phyloP scores from a whole-genome alignment of 106 monocot genomes.

The Gastrodia elata region DNA sequence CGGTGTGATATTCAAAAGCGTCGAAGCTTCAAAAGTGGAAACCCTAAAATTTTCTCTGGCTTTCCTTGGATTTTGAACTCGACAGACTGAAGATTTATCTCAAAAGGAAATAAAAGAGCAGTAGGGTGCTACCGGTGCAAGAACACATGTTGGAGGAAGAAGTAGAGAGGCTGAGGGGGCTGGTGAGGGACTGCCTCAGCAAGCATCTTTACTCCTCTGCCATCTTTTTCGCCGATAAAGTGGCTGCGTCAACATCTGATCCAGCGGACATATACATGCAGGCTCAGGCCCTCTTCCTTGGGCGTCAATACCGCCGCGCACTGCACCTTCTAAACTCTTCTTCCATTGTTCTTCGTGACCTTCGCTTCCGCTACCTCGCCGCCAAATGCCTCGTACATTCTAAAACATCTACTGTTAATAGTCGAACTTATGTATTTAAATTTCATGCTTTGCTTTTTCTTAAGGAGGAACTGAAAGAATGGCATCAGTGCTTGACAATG shows the following conservation, averaged over 20 bases:
- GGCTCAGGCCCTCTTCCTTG: constrained; percentile 95
- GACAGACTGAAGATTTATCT: not conserved
- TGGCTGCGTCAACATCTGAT: constrained; percentile 71
- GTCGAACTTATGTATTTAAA: not conserved
- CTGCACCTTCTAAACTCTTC: constrained; percentile 85
- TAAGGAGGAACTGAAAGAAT: constrained; percentile 62
- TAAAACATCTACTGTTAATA: not conserved
- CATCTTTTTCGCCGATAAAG: constrained; percentile 96
- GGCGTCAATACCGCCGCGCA: constrained; percentile 82
- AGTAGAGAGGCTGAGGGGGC: constrained; percentile 73
- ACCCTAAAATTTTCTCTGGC: not conserved
- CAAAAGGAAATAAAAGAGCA: not conserved
- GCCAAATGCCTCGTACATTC: constrained; percentile 81
- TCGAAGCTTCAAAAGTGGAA: too few species aligned
- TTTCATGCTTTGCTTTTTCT: not conserved
- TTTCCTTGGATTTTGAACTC: not conserved
- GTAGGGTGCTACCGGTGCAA: not conserved
- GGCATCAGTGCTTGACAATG: constrained; percentile 73
- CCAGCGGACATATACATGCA: constrained; percentile 98
- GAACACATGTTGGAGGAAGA: constrained; percentile 61
- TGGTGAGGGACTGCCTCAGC: constrained; percentile 90
- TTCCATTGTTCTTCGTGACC: constrained; percentile 64
- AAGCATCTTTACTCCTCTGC: constrained; percentile 96
- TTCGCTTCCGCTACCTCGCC: constrained; percentile 91
- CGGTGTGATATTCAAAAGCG: too few species aligned